Evolutionary conservation across 1,284 basidiomycete genomes (phyloP).

Genomic region (Marasmius sp.): DNA sequence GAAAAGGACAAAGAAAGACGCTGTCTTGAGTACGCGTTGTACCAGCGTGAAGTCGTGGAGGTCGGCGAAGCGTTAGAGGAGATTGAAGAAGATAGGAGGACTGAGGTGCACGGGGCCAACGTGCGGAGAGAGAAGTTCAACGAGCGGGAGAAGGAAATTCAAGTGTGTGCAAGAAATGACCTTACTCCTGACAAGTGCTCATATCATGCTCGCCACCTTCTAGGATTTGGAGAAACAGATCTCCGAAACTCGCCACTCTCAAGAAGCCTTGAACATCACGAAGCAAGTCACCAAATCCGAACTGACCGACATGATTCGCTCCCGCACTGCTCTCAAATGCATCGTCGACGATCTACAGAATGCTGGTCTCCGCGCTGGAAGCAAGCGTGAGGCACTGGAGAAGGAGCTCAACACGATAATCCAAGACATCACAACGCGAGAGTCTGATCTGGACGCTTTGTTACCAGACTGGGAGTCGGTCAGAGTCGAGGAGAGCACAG

Average conservation of each 20-base stretch:
- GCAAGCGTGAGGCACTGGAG: slow-evolving; percentile 63
- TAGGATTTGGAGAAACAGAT: slow-evolving; percentile 78
- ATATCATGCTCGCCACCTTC: background rate
- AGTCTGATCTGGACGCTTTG: slow-evolving; percentile 60
- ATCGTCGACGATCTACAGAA: slow-evolving; percentile 79
- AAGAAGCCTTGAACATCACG: slow-evolving; percentile 69
- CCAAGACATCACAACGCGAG: slow-evolving; percentile 61
- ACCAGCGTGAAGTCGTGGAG: slow-evolving; percentile 89
- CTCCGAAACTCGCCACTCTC: slow-evolving; percentile 65
- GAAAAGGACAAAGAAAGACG: slow-evolving; percentile 93
- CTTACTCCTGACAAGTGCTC: slow-evolving; percentile 2
- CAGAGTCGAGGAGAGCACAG: slow-evolving; percentile 56
- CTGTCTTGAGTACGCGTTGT: slow-evolving; percentile 94
- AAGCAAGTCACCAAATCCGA: slow-evolving; percentile 76
- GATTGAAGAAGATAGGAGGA: slow-evolving; percentile 79
- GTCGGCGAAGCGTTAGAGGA: slow-evolving; percentile 82
- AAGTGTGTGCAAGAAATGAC: slow-evolving; percentile 47
- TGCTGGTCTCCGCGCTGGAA: slow-evolving; percentile 59
- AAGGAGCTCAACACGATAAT: slow-evolving; percentile 66
- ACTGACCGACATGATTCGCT: slow-evolving; percentile 75
- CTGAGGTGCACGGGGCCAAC: slow-evolving; percentile 85
- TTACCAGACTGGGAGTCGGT: slow-evolving; percentile 67
- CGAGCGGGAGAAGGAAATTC: slow-evolving; percentile 79
- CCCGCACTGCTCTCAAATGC: slow-evolving; percentile 81
- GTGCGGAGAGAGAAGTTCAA: slow-evolving; percentile 80